Percentiles rank a stretch among this genome's conserved stretches.
Conservation (phyloP, 2,329 filamentous ascomycete genomes). For the Pseudogymnoascus sp. region DNA sequence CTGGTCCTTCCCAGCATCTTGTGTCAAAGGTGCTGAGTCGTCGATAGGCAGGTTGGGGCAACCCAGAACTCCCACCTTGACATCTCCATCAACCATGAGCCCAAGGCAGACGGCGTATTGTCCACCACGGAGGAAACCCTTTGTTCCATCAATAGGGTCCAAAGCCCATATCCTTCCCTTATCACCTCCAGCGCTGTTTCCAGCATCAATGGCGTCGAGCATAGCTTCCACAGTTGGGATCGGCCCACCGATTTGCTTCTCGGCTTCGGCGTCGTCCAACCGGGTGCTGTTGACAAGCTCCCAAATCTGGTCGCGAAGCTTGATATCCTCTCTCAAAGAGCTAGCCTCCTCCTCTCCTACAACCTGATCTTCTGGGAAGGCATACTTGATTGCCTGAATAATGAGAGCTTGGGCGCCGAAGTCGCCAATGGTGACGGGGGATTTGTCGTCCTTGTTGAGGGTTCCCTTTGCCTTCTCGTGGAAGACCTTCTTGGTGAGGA, state of each 20-base stretch:
- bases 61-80: slow-evolving; percentile 88
- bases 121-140: slow-evolving; percentile 90
- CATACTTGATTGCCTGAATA: slow-evolving; percentile 78
- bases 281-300: slow-evolving; percentile 66
- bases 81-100: slow-evolving; percentile 85
- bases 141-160: slow-evolving; percentile 95
- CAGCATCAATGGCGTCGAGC: slow-evolving; percentile 59
- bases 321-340: slow-evolving; percentile 62
- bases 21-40: slow-evolving; percentile 62
- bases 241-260: slow-evolving; percentile 61
- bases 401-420: slow-evolving; percentile 97
- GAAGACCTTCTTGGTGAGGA: slow-evolving; percentile 71
- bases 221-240: slow-evolving; percentile 58
- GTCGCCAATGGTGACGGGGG: slow-evolving; percentile 94
- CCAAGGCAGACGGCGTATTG: slow-evolving; percentile 95
- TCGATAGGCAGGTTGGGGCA: slow-evolving; percentile 93
- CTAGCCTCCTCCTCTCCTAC: slow-evolving; percentile 92
- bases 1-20: slow-evolving; percentile 66
- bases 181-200: slow-evolving; percentile 62
- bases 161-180: slow-evolving; percentile 87
- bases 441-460: slow-evolving; percentile 88
- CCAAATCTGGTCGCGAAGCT: slow-evolving; percentile 73
- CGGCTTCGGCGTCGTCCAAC: slow-evolving; percentile 58
- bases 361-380: slow-evolving; percentile 85
- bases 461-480: slow-evolving; percentile 91